Conservation (phyloP, 768 basidiomycete species). For the Hericium erinaceus region DNA sequence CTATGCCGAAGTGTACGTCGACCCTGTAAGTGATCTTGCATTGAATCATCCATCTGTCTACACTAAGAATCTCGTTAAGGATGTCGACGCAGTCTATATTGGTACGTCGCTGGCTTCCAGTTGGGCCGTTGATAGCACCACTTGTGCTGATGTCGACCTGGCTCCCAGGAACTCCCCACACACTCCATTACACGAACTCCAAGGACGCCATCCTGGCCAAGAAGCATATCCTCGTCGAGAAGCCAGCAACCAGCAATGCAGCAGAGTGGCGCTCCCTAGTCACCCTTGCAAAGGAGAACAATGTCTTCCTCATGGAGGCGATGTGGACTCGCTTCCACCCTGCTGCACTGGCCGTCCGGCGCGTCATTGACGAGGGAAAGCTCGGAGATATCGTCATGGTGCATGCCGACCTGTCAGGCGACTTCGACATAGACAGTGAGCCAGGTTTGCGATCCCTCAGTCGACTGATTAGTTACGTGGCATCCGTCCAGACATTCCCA, state of each 20-base stretch:
- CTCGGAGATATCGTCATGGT: slow-evolving; percentile 60
- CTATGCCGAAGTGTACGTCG: slow-evolving; percentile 40
- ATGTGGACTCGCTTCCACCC: slow-evolving; percentile 84
- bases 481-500: slow-evolving; percentile 42
- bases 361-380: slow-evolving; percentile 49
- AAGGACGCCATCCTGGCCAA: slow-evolving; percentile 66
- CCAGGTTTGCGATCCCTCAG: background rate
- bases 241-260: slow-evolving; percentile 73
- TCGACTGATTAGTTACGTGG: background rate
- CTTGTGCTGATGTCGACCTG: background rate
- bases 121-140: background rate
- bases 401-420: slow-evolving; percentile 67
- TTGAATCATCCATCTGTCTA: background rate
- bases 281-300: slow-evolving; percentile 62
- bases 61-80: slow-evolving; percentile 19
- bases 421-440: slow-evolving; percentile 61
- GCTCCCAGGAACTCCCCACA: slow-evolving; percentile 68
- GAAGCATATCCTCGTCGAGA: slow-evolving; percentile 86
- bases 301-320: slow-evolving; percentile 88
- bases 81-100: slow-evolving; percentile 73
- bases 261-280: slow-evolving; percentile 70
- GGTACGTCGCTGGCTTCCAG: slow-evolving; percentile 26
- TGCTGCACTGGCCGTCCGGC: slow-evolving; percentile 53
- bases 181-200: slow-evolving; percentile 71
- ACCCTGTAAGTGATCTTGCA: slow-evolving; percentile 1